Evolutionary conservation across 768 basidiomycete genomes (phyloP).

Genomic region (Boletus reticuloceps): DNA sequence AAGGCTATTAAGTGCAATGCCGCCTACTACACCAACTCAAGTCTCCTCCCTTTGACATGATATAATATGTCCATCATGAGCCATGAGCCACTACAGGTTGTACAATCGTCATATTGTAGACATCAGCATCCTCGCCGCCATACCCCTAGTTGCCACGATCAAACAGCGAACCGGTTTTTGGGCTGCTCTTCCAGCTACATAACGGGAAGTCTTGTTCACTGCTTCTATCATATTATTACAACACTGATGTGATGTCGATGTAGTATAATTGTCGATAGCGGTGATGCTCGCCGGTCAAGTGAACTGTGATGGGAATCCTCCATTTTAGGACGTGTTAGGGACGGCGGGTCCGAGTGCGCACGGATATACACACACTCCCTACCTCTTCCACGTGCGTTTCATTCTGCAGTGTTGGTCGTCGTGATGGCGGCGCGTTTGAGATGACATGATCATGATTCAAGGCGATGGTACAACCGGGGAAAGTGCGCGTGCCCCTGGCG

Average conservation of each 20-base stretch:
- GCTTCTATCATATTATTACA: not conserved
- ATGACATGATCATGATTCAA: not conserved
- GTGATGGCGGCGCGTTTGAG: constrained; percentile 3
- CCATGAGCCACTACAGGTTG: not conserved
- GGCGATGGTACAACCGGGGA: not conserved
- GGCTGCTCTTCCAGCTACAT: not conserved
- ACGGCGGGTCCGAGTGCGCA: constrained; percentile 13
- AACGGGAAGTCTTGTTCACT: not conserved
- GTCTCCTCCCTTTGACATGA: not conserved
- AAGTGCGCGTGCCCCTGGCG: not conserved
- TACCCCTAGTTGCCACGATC: constrained; percentile 3
- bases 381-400: constrained; percentile 12
- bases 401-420: constrained; percentile 3
- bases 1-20: not conserved
- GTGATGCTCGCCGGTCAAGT: constrained; percentile 6
- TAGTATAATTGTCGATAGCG: constrained; percentile 3
- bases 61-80: not conserved
- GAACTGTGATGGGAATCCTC: not conserved
- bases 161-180: not conserved
- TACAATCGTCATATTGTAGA: not conserved
- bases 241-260: constrained; percentile 16
- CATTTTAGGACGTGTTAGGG: not conserved
- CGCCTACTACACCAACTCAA: constrained; percentile 1
- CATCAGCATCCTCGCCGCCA: not conserved
- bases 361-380: not conserved